Conservation (phyloP, 2,329 filamentous ascomycete genomes). For the Aspergillus calidoustus region DNA sequence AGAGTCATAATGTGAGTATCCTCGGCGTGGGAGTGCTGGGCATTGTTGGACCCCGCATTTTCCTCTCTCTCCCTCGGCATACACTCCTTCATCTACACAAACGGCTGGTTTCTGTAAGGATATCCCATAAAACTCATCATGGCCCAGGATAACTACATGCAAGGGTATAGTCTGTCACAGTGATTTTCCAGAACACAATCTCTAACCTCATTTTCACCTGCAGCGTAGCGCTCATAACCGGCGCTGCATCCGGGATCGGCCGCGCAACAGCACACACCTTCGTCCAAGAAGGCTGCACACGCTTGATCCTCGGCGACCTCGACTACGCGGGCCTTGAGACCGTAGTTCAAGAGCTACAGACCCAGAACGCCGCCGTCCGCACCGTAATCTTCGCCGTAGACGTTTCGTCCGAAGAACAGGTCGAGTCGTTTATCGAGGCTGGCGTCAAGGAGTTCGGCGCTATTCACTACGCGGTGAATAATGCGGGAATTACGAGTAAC, state of each 20-base stretch:
- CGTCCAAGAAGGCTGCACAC: constrained; percentile 13
- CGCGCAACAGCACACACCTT: constrained; percentile 17
- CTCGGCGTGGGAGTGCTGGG: too few relatives aligned
- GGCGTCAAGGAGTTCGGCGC: constrained; percentile 6
- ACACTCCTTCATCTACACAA: too few relatives aligned
- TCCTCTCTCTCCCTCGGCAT: too few relatives aligned
- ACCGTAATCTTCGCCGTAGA: constrained; percentile 1
- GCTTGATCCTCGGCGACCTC: constrained; percentile 10
- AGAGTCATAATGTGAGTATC: too few relatives aligned
- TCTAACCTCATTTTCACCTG: too few relatives aligned
- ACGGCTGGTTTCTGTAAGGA: too few relatives aligned
- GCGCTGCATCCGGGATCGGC: constrained; percentile 17
- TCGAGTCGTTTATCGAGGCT: neutral
- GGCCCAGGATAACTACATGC: too few relatives aligned
- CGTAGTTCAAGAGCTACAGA: neutral
- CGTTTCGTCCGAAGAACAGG: constrained; percentile 5
- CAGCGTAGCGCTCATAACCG: constrained; percentile 18
- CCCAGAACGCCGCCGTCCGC: neutral
- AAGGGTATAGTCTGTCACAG: too few relatives aligned
- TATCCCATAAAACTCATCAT: too few relatives aligned
- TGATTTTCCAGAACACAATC: too few relatives aligned
- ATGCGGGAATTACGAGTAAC: constrained; percentile 14
- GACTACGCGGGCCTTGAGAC: neutral
- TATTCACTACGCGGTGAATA: constrained; percentile 15
- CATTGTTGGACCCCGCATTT: too few relatives aligned